These are phyloP conservation scores for Hydrangea macrophylla DNA, from an alignment of 148 eudicot species.

Conservation along the genomic window DNA sequence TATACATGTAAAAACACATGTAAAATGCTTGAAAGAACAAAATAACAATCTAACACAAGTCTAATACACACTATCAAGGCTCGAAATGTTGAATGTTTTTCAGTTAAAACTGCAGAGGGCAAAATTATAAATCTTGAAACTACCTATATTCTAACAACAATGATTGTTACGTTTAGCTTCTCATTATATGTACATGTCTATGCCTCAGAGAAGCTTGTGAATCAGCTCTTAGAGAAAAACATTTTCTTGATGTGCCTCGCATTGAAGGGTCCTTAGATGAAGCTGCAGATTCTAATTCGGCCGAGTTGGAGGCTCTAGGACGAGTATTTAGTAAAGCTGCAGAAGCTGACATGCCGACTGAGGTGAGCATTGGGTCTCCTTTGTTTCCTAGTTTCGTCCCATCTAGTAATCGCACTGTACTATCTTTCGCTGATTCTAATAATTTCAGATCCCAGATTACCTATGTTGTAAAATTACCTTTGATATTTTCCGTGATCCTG, in stretches of 20 bases:
- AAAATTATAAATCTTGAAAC: neutral
- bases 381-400: neutral
- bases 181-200: constrained; percentile 2
- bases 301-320: constrained; percentile 54
- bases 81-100: no score
- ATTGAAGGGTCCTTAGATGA: constrained; percentile 51
- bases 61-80: no score
- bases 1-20: no score
- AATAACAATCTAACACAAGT: no score
- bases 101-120: no score
- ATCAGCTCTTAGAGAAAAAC: constrained; percentile 71
- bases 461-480: constrained; percentile 83
- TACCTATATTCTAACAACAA: neutral
- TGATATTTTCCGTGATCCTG: constrained; percentile 91
- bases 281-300: constrained; percentile 23
- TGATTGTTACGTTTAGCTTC: neutral
- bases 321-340: constrained; percentile 70
- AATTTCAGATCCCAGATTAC: constrained; percentile 80
- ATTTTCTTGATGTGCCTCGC: constrained; percentile 35
- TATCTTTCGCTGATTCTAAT: neutral
- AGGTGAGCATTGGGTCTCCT: constrained; percentile 36
- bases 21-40: no score
- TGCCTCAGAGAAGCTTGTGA: constrained; percentile 67
- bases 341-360: constrained; percentile 70
- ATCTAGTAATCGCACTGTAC: no score